These are phyloP conservation scores for Elymus sibiricus DNA, from an alignment of 176 grass and related monocot genomes.

Conservation along the genomic window DNA sequence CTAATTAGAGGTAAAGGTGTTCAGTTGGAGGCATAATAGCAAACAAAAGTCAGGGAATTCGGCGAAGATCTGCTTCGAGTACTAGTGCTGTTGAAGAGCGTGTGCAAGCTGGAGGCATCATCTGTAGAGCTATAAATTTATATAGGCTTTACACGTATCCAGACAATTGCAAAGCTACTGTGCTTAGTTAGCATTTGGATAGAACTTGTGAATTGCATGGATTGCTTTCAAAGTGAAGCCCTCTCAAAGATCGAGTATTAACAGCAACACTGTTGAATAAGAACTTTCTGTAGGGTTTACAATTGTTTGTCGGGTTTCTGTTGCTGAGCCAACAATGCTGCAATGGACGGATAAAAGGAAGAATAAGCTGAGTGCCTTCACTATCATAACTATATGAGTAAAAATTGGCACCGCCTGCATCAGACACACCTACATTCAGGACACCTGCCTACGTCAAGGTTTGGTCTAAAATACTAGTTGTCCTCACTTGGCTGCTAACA, in stretches of 20 bases:
- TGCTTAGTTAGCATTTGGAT: conserved; percentile 13
- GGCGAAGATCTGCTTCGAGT: neutral
- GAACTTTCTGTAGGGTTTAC: neutral
- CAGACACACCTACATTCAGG: neutral
- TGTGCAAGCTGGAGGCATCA: neutral
- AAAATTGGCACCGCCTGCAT: neutral
- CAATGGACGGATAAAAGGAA: neutral
- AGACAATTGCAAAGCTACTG: neutral
- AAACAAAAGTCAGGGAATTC: neutral
- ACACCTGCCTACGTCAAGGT: neutral
- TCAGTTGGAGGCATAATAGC: neutral
- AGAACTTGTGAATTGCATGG: neutral
- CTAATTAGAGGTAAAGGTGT: neutral
- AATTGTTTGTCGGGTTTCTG: neutral
- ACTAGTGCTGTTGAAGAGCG: neutral
- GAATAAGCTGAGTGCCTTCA: neutral
- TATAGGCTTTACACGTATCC: neutral
- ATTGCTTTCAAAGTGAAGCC: neutral
- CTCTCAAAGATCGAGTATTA: neutral
- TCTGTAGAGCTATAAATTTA: neutral
- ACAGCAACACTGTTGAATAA: neutral
- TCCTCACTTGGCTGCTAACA: neutral
- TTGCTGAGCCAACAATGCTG: neutral
- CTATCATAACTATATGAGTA: neutral
- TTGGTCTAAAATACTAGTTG: neutral